A percentile compares a stretch with the other conserved stretches of the same genome.
These are phyloP conservation scores for Melanopsichium pennsylvanicum DNA, from an alignment of 1,284 basidiomycete species.

Conservation along the genomic window DNA sequence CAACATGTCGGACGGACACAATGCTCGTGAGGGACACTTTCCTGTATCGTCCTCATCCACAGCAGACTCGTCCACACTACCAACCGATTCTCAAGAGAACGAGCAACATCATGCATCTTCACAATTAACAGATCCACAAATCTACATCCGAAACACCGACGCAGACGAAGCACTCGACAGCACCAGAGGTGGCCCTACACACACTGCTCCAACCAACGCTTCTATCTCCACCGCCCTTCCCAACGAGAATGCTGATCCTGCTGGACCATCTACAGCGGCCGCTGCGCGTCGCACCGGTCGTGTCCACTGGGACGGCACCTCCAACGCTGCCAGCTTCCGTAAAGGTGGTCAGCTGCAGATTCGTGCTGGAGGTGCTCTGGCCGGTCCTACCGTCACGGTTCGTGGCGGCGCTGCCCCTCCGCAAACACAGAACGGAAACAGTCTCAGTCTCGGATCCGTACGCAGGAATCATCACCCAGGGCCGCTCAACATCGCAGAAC, in stretches of 20 bases:
- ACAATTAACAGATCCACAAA: constrained; percentile 10
- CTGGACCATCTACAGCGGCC: not conserved
- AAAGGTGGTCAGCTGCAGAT: constrained; percentile 35
- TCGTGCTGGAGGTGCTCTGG: constrained; percentile 20
- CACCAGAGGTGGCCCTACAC: not conserved
- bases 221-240: constrained; percentile 14
- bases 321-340: constrained; percentile 36
- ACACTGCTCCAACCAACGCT: not conserved
- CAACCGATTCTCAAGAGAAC: constrained; percentile 13
- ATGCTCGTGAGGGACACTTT: constrained; percentile 8
- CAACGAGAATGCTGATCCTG: not conserved
- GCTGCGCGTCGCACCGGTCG: constrained; percentile 29
- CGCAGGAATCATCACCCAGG: constrained; percentile 57
- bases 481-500: constrained; percentile 53
- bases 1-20: constrained; percentile 24
- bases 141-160: constrained; percentile 10
- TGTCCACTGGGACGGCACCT: constrained; percentile 46
- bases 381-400: constrained; percentile 49
- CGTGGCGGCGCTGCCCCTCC: constrained; percentile 30
- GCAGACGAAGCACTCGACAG: constrained; percentile 11
- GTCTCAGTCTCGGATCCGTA: constrained; percentile 40
- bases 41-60: constrained; percentile 26
- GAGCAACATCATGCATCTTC: not conserved
- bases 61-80: constrained; percentile 28
- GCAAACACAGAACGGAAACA: constrained; percentile 1